Base-by-base conservation (phyloP, 176 grass and related monocot species). In the Ampelocalamus luodianensis region DNA sequence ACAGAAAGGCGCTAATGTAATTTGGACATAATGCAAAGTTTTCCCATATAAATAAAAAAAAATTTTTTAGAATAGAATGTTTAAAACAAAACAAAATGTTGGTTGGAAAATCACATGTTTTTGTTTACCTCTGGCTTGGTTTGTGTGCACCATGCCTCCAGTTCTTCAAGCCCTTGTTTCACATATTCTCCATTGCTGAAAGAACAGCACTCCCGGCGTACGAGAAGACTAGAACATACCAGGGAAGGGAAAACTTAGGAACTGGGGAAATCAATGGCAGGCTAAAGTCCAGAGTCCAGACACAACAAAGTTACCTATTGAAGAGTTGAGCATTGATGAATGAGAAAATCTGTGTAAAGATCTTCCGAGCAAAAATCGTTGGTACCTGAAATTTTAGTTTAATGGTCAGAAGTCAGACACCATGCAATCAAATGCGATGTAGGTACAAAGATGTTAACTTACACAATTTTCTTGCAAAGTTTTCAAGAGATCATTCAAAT, bases 161-260 rank as follows among this genome's bases (percentile, higher is more conserved):
- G 68, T 87, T 93, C 93, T 51, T 87, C 72, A 66, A 98, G 76
- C 11, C 96, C 96, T 87, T 88, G 90, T 76, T 98, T 98, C 78
- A 98, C 89, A 85, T 95, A 98, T 83, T 98, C 93, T 62, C 96
- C 96, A 64, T 95, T 98, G 88, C 96, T 98, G 61, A 98, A 98
- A 77, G 96, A 98, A 83, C 96, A 98, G 65, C 93, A 98, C 72
- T 98, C 96, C 69, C 85, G 85, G 11, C 90, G 86, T 74, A 95
- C 81, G 6, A 95, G 93, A 78, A 98, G 89, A 83, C 96, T 98
- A 54, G 15, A 80, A 75, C n/a, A 53, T 50, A 65, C 14, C 48
- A 80, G 5, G 22, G 40, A 91, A 36, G 17, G 36, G 79, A 14
- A 43, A 77, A 34, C 26, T 81, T 71, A 79, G 63, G 23, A 22